Evolutionary conservation across 1,284 basidiomycete species (phyloP), one percentile per base, ranked within the genome.

Genomic region (Porphyrellus sp.): DNA sequence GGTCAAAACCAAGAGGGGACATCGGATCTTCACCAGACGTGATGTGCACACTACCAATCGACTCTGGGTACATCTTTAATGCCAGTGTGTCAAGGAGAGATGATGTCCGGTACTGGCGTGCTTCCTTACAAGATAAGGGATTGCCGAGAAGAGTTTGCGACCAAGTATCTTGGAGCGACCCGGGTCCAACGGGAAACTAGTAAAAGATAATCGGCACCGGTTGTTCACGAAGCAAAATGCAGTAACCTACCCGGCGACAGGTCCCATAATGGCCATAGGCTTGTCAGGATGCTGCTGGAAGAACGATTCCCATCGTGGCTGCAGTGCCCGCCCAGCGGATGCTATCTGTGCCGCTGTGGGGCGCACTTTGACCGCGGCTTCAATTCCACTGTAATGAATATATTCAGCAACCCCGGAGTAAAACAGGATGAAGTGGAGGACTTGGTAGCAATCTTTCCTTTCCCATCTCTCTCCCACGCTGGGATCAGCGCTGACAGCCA

Each of bases 1-100:
- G 38, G 15, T 62, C 53, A 23, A 72, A 58, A 8, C 66, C 68
- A 4, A 46, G 30, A 28, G 60, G 51, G 1, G 59, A 48, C 21
- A 67, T 55, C 1, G 49, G 39, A 41, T 72, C 54, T 5, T 59
- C 52, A 0, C 56, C 54, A 0, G 69, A 70, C 1, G 48, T 62
- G 35, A 71, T 62, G 45, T 71, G 70, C 3, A 63, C 63, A 13
- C 57, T 64, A 1, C 70, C 71, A 1, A 27, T 34, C 1, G 58
- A 69, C 3, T 56, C 60, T 12, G 69, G 71, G 31, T 71, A 71
- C 21, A 57, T n/a, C 69, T 63, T 50, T 13, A 43, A 42, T 21
- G 4, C 2, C 15, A 48, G 16, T 18, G 27, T 25, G n/a, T 60
- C 34, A 59, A 52, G 11, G 30, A 2, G 15, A 20, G 3, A 30